phyloP scores from a whole-genome alignment of 1,284 basidiomycete genomes.

The Puccinia hordei region DNA sequence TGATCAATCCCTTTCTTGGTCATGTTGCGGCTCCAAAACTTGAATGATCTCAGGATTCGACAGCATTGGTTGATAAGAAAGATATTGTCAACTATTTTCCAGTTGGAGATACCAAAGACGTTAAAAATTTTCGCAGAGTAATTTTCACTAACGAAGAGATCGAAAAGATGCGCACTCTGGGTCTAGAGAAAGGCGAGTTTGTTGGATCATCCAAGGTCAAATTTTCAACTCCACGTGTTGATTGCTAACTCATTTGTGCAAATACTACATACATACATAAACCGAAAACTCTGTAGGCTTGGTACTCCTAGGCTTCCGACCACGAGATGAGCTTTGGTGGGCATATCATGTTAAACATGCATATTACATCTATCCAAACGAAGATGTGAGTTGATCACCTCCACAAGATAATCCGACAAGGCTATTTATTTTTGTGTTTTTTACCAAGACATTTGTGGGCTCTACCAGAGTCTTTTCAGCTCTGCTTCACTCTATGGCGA shows the following conservation, averaged over 20 bases:
- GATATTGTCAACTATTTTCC: slow-evolving; percentile 34
- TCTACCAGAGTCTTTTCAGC: slow-evolving; percentile 89
- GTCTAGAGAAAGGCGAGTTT: slow-evolving; percentile 18
- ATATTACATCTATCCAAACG: slow-evolving; percentile 84
- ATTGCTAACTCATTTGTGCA: not conserved
- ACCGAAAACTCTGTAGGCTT: slow-evolving; percentile 64
- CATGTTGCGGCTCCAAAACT: not conserved
- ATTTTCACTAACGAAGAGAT: slow-evolving; percentile 29
- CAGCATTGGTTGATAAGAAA: slow-evolving; percentile 28
- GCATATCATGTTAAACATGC: slow-evolving; percentile 91
- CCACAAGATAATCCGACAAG: not conserved
- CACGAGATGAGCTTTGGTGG: slow-evolving; percentile 67
- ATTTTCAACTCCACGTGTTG: not conserved
- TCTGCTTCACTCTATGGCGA: slow-evolving; percentile 77
- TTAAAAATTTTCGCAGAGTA: slow-evolving; percentile 14
- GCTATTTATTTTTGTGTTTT: not conserved
- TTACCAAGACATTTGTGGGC: slow-evolving; percentile 65
- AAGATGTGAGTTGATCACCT: slow-evolving; percentile 20
- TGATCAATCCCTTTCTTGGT: not conserved
- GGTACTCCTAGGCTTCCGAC: slow-evolving; percentile 85
- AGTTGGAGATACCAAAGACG: slow-evolving; percentile 30
- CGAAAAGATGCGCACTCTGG: slow-evolving; percentile 25
- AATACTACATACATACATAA: not conserved
- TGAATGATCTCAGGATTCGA: slow-evolving; percentile 22
- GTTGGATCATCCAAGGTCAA: not conserved